Evolutionary conservation across 2,329 filamentous ascomycete genomes (phyloP).

Genomic region (Drechslerella coelobrocha): DNA sequence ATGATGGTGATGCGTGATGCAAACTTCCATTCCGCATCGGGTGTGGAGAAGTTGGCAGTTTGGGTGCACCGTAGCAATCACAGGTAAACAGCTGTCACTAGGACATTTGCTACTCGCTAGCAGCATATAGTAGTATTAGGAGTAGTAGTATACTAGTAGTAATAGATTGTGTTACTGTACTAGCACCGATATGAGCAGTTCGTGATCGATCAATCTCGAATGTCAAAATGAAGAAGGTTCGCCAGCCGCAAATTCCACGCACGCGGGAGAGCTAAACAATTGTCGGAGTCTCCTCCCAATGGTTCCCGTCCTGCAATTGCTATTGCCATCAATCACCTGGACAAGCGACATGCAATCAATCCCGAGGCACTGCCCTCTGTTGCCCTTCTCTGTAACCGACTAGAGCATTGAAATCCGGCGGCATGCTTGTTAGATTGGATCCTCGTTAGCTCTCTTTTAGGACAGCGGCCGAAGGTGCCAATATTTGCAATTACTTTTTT

Average conservation of each 20-base stretch:
- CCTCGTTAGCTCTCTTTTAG: conserved; percentile 49
- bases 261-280: neutral
- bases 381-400: conserved; percentile 2
- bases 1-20: too few species aligned
- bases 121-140: too few species aligned
- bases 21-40: conserved; percentile 4
- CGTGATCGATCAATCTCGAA: too few species aligned
- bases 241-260: neutral
- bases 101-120: too few species aligned
- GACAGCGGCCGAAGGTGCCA: conserved; percentile 44
- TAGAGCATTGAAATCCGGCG: conserved; percentile 1
- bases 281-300: neutral
- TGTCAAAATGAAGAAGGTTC: neutral
- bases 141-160: too few species aligned
- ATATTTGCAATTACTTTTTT: neutral
- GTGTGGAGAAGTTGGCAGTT: neutral
- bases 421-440: conserved; percentile 22
- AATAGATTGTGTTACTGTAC: too few species aligned
- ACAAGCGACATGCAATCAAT: neutral
- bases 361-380: neutral
- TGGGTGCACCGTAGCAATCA: neutral
- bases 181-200: too few species aligned
- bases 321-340: neutral
- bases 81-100: conserved; percentile 2
- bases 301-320: neutral